Percentiles rank a stretch among this genome's conserved stretches.
Evolutionary conservation across 2,329 filamentous ascomycete species (phyloP).

Genomic region (Podosphaera aphanis): DNA sequence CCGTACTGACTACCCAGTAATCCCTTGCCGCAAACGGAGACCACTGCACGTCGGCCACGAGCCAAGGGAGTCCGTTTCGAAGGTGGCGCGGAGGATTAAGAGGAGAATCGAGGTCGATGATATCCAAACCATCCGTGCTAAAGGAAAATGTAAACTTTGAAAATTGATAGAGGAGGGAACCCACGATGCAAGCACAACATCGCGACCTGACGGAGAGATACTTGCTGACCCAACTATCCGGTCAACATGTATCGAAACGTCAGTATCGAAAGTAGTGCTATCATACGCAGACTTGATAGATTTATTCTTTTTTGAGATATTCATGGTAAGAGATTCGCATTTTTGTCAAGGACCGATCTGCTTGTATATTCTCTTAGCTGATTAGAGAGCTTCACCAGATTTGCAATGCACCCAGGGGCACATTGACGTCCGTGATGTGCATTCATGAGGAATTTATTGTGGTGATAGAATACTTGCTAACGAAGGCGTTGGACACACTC

Average conservation of each 20-base stretch:
- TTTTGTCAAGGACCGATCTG: constrained; percentile 3
- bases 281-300: constrained; percentile 48
- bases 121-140: constrained; percentile 56
- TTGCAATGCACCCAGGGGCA: neutral
- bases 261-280: constrained; percentile 67
- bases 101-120: constrained; percentile 77
- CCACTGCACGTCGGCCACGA: constrained; percentile 92
- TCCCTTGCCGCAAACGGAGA: constrained; percentile 75
- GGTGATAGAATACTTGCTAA: neutral
- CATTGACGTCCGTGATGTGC: neutral
- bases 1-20: constrained; percentile 84
- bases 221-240: constrained; percentile 58
- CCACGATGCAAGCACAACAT: constrained; percentile 67
- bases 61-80: constrained; percentile 73
- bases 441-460: neutral
- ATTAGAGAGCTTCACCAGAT: neutral
- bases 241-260: constrained; percentile 65
- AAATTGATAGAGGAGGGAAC: constrained; percentile 6
- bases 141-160: constrained; percentile 3
- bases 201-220: constrained; percentile 75
- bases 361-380: neutral
- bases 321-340: constrained; percentile 12
- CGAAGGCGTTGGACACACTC: too few species aligned
- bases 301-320: constrained; percentile 28
- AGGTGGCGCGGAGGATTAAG: constrained; percentile 70